Percentiles rank a stretch among this genome's conserved stretches.
These are phyloP conservation scores for Metschnikowia shivogae DNA, from an alignment of 805 yeast species.

Conservation along the genomic window DNA sequence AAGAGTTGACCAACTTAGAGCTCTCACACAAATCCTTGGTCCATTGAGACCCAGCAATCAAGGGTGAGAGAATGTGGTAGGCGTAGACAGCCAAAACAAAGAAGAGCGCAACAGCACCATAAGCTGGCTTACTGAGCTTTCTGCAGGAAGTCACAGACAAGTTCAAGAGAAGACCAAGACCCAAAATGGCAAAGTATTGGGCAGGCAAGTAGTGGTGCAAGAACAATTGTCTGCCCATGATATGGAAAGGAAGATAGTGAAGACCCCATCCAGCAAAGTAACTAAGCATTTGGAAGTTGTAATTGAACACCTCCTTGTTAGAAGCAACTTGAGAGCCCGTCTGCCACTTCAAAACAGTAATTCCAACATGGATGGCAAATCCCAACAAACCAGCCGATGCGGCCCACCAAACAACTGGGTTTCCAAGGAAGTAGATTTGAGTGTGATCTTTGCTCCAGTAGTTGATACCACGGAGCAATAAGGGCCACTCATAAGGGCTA, in stretches of 20 bases:
- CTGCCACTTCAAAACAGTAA: slow-evolving; percentile 61
- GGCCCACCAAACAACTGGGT: slow-evolving; percentile 78
- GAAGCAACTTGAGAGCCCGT: slow-evolving; percentile 39
- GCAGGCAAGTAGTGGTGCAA: slow-evolving; percentile 94
- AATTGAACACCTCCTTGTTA: slow-evolving; percentile 56
- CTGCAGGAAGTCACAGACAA: slow-evolving; percentile 36
- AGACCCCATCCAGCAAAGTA: slow-evolving; percentile 67
- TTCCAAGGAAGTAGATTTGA: slow-evolving; percentile 71
- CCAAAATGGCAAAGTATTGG: slow-evolving; percentile 78
- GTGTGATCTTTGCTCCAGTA: slow-evolving; percentile 64
- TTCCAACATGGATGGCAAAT: slow-evolving; percentile 46
- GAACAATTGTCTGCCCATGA: slow-evolving; percentile 92
- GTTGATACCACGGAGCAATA: slow-evolving; percentile 71
- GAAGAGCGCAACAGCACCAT: slow-evolving; percentile 44
- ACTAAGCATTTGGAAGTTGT: slow-evolving; percentile 57
- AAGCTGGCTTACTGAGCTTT: slow-evolving; percentile 43
- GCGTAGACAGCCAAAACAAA: slow-evolving; percentile 48
- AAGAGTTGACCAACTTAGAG: slow-evolving; percentile 54
- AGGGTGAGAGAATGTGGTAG: slow-evolving; percentile 62
- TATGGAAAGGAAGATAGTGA: slow-evolving; percentile 70
- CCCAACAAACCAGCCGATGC: slow-evolving; percentile 50
- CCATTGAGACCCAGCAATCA: slow-evolving; percentile 80
- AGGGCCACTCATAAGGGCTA: slow-evolving; percentile 70
- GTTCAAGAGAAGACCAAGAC: slow-evolving; percentile 66
- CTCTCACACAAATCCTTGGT: slow-evolving; percentile 60